Evolutionary conservation across 768 basidiomycete genomes (phyloP), one percentile per base, ranked within the genome.

Genomic region (Boletus rufocinnamomeus): DNA sequence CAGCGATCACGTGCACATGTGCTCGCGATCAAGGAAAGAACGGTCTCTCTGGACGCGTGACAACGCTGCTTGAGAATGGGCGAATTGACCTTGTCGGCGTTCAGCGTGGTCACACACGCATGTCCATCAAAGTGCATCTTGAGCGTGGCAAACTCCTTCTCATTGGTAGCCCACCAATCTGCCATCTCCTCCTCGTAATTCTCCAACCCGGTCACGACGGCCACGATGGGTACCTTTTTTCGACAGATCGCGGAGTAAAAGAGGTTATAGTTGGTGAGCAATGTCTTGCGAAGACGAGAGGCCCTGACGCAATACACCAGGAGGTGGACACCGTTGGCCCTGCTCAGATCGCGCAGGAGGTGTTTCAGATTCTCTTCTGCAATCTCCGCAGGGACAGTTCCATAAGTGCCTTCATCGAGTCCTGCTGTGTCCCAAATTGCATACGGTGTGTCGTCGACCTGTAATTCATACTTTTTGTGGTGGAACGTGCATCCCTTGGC

Each of bases 61-160:
- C 69, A 71, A 25, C 69, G 69, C 13, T 64, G 60, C 28, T 60
- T 72, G 61, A 71, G 66, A 19, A 59, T 35, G 13, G 71, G 71
- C 9, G 71, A 71, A 32, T 72, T 66, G 50, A 70, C 69, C 57
- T 64, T 70, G 57, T 68, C 61, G 3, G 50, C 55, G 37, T 70
- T 60, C 51, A 71, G 74, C 41, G 77, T 75, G 27, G 77, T 79
- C 56, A 79, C 69, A 56, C 76, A 77, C 6, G 75, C 77, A 54
- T 75, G 74, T 8, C 67, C 75, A 35, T 61, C 59, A 50, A 78
- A 75, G 46, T 60, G 54, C 70, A 78, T 72, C 38, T 66, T 68
- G 58, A 71, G 65, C 48, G 16, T 40, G 32, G 57, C 38, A 44
- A 76, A 65, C 56, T 72, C 72, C 43, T 41, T 44, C 38, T 64